Evolutionary conservation across 1,284 basidiomycete species (phyloP).

Genomic region (Trametes versicolor): DNA sequence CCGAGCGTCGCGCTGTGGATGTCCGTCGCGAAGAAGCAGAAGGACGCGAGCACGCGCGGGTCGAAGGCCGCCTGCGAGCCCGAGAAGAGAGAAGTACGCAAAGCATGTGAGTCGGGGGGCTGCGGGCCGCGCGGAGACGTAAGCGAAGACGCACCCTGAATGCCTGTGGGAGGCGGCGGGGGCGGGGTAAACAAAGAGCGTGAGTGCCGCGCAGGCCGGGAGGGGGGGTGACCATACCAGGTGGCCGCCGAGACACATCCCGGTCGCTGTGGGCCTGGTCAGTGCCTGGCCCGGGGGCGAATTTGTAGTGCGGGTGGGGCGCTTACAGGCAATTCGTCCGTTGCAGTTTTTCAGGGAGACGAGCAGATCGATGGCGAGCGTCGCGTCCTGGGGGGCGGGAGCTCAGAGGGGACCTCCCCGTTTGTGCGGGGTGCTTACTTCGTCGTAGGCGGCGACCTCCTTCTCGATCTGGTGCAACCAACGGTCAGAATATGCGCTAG

Average conservation of each 20-base stretch:
- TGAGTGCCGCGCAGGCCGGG: not conserved
- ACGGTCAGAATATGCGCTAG: not conserved
- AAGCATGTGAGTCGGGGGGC: not conserved
- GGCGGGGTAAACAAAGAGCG: not conserved
- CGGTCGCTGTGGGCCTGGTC: slow-evolving; percentile 63
- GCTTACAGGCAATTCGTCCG: slow-evolving; percentile 82
- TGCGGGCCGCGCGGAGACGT: too few species aligned
- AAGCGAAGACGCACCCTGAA: slow-evolving; percentile 54
- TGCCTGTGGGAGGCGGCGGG: slow-evolving; percentile 48
- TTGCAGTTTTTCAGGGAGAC: slow-evolving; percentile 82
- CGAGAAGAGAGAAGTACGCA: too few species aligned
- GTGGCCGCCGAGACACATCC: slow-evolving; percentile 89
- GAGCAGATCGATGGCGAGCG: slow-evolving; percentile 79
- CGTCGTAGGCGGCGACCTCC: slow-evolving; percentile 83
- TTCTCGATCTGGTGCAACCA: slow-evolving; percentile 75
- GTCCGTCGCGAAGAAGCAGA: slow-evolving; percentile 95
- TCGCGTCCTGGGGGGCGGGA: slow-evolving; percentile 68
- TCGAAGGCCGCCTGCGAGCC: slow-evolving; percentile 81
- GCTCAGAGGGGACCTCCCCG: not conserved
- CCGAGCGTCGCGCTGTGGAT: slow-evolving; percentile 88
- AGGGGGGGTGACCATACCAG: slow-evolving; percentile 57
- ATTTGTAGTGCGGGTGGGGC: too few species aligned
- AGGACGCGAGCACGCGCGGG: slow-evolving; percentile 80
- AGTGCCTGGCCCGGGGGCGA: not conserved
- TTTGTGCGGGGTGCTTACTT: slow-evolving; percentile 56